Percentiles rank a stretch among this genome's conserved stretches.
phyloP scores from a whole-genome alignment of 192 early-diverging fungal species.

The Podochytrium sp. region DNA sequence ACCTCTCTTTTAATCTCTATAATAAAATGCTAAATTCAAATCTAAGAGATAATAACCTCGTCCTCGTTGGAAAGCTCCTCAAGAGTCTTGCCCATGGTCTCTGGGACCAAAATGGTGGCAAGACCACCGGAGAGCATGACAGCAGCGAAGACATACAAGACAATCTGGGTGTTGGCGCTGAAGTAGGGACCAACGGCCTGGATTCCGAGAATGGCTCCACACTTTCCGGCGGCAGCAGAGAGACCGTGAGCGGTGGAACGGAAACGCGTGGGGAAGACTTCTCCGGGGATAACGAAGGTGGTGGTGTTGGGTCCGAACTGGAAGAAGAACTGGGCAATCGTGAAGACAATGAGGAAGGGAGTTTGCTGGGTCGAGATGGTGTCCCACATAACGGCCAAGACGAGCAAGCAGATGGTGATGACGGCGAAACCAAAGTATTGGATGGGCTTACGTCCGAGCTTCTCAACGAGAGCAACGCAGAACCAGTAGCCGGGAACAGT shows the following conservation, averaged over 20 bases:
- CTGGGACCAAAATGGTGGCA: slow-evolving; percentile 72
- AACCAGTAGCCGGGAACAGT: slow-evolving; percentile 95
- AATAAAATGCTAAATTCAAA: not conserved
- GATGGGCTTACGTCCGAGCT: slow-evolving; percentile 86
- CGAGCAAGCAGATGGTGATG: slow-evolving; percentile 73
- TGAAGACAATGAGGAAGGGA: slow-evolving; percentile 52
- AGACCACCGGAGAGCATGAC: slow-evolving; percentile 61
- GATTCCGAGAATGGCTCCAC: slow-evolving; percentile 69
- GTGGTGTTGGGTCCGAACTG: slow-evolving; percentile 97
- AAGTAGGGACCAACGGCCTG: slow-evolving; percentile 52
- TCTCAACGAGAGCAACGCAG: slow-evolving; percentile 86
- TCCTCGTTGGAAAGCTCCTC: slow-evolving; percentile 63
- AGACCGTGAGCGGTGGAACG: slow-evolving; percentile 81
- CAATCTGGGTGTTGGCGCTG: slow-evolving; percentile 7
- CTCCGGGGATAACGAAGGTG: slow-evolving; percentile 78
- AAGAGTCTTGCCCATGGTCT: slow-evolving; percentile 76
- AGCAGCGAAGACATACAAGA: slow-evolving; percentile 37
- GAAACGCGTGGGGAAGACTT: slow-evolving; percentile 75
- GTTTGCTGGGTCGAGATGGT: slow-evolving; percentile 15
- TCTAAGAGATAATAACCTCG: slow-evolving; percentile 1
- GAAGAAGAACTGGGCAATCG: slow-evolving; percentile 67
- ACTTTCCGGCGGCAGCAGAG: slow-evolving; percentile 77
- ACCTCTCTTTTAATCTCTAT: not conserved
- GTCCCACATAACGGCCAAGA: slow-evolving; percentile 44
- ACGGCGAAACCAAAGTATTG: slow-evolving; percentile 88